Evolutionary conservation across 2,329 filamentous ascomycete genomes (phyloP), one percentile per base, ranked within the genome.

Genomic region (Epichloe typhina): DNA sequence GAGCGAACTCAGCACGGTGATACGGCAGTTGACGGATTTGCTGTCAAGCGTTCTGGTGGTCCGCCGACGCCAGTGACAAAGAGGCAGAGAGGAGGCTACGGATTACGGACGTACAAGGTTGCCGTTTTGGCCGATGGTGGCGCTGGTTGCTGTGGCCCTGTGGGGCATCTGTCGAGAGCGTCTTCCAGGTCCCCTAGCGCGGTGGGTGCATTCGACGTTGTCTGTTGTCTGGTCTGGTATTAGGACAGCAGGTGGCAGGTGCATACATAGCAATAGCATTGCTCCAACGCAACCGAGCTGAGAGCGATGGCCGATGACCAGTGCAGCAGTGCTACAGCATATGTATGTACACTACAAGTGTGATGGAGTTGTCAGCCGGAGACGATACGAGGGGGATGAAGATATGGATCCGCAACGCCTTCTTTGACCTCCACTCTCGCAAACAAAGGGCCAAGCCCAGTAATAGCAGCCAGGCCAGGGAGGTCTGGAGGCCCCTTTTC

Each of bases 51-150:
- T 35, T 33, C 19, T 17, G 26, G 42, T 45, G 42, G 33, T 45
- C 11, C 13, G 12, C 19, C 17, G 26, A 45, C 9, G 9, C n/a
- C 11, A 11, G n/a, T 36, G 39, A 41, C 17, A 13, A 19, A 40
- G 41, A n/a, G 31, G 3, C 31, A 31, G 31, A 31, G 31, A 31
- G 37, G 12, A 31, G 37, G 12, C 26, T 7, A 23, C 21, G 5
- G 21, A 21, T 21, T 21, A 23, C 21, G 5, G 3, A 19, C 19
- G 19, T 6, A 9, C 31, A 40, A 40, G 33, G 15, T 46, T 46
- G 50, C 45, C 33, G 44, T 51, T 51, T 42, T 33, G 50, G 50
- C 50, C 41, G 45, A 46, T 43, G 37, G 44, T 47, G 49, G 52
- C 49, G 49, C 26, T 26, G 42, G 31, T 36, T 41, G 50, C 12